phyloP scores from a whole-genome alignment of 2,329 filamentous ascomycete genomes.

The Mollisia scopiformis region DNA sequence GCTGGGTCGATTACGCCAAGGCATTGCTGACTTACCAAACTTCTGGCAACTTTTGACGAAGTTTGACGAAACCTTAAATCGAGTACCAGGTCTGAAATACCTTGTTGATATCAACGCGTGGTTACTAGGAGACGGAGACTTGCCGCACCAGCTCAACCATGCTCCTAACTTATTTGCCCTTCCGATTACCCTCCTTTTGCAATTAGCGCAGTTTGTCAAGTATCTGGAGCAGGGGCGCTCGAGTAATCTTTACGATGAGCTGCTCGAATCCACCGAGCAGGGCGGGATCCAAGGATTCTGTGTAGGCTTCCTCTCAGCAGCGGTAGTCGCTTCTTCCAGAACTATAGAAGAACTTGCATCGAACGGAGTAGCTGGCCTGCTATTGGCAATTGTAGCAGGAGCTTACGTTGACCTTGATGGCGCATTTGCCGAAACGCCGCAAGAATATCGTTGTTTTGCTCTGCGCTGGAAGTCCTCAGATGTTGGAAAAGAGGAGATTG shows the following conservation, averaged over 20 bases:
- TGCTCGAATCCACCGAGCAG: background rate
- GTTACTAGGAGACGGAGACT: background rate
- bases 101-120: background rate
- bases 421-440: background rate
- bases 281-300: slow-evolving; percentile 27
- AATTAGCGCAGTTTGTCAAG: slow-evolving; percentile 1
- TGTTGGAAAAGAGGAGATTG: slow-evolving; percentile 1
- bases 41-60: background rate
- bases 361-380: slow-evolving; percentile 10
- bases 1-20: background rate
- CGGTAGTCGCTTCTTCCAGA: slow-evolving; percentile 16
- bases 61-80: background rate
- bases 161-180: background rate
- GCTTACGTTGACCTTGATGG: slow-evolving; percentile 26
- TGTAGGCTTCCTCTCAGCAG: slow-evolving; percentile 22
- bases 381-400: slow-evolving; percentile 24
- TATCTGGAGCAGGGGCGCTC: background rate
- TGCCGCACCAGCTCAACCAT: background rate
- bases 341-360: slow-evolving; percentile 15
- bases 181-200: slow-evolving; percentile 3
- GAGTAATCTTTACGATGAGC: background rate
- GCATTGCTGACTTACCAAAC: background rate
- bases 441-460: slow-evolving; percentile 9
- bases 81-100: background rate
- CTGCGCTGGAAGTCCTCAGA: slow-evolving; percentile 14